Base-by-base conservation (phyloP, 2,329 filamentous ascomycete genomes). In the Fusarium sp. region DNA sequence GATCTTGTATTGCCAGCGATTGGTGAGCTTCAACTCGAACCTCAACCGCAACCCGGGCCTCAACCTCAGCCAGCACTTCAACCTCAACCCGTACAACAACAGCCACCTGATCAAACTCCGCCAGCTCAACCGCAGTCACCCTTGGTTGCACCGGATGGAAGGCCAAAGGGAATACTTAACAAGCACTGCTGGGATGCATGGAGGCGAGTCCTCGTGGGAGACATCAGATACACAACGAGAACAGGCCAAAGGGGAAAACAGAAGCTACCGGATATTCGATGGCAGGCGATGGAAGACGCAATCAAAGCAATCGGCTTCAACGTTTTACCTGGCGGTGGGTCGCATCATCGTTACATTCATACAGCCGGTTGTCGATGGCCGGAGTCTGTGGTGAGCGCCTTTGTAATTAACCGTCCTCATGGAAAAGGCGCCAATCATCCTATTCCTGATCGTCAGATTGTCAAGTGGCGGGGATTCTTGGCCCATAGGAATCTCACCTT, bases 171-270 rank as follows among this genome's bases (percentile, higher is more conserved):
- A 9, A 1, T 27, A n/a, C 62, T 73, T 6, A 68, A 63, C 23
- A 73, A 73, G 47, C 47, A 32, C 30, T 72, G 22, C 48, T 62
- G 35, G 65, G 56, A 11, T 25, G 20, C 7, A 44, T 37, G 19
- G 32, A 41, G 13, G n/a, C 19, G 10, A 22, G 22, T 39, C 47
- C 56, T 23, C 48, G 47, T 27, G 56, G 40, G 23, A 14, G 61
- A 71, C 8, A 10, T 37, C 35, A n/a, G 17, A 17, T 37, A 37
- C 6, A 63, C 22, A 39, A 44, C 17, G 19, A 15, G 35, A n/a
- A n/a, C 35, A 37, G 35, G 35, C 8, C 35, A 37, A 8, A 37
- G 9, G 17, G 17, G 17, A n/a, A 37, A 37, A 17, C 15, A 37
- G n/a, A 37, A 37, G 35, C 35, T 37, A 17, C 35, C 35, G 17